phyloP scores from a whole-genome alignment of 1,284 basidiomycete genomes.

The Caloboletus inedulis region DNA sequence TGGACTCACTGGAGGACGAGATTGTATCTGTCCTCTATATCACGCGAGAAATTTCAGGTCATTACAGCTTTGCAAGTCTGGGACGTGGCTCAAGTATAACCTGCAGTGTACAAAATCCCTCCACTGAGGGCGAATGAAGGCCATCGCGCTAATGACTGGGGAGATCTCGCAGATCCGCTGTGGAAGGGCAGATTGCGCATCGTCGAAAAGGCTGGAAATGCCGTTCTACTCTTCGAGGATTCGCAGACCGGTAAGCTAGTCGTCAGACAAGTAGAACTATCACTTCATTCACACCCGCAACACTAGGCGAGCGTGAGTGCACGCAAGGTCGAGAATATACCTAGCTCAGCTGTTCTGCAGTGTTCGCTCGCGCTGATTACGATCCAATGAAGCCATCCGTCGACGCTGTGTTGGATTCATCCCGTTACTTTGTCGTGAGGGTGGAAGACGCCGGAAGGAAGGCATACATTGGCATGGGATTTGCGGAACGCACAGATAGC shows the following conservation, averaged over 20 bases:
- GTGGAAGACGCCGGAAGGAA: slow-evolving; percentile 85
- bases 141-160: slow-evolving; percentile 83
- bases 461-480: slow-evolving; percentile 94
- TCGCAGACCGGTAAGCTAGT: slow-evolving; percentile 56
- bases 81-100: slow-evolving; percentile 21
- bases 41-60: slow-evolving; percentile 81
- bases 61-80: slow-evolving; percentile 13
- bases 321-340: slow-evolving; percentile 9
- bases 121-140: slow-evolving; percentile 81
- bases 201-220: slow-evolving; percentile 65
- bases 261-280: slow-evolving; percentile 4
- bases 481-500: slow-evolving; percentile 85
- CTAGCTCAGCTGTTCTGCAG: slow-evolving; percentile 36
- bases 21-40: slow-evolving; percentile 85
- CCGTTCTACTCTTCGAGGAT: slow-evolving; percentile 73
- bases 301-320: slow-evolving; percentile 58
- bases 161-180: slow-evolving; percentile 74
- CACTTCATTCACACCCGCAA: slow-evolving; percentile 7
- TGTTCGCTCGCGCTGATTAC: slow-evolving; percentile 92
- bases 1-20: slow-evolving; percentile 66
- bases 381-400: slow-evolving; percentile 79
- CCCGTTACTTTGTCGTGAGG: slow-evolving; percentile 91
- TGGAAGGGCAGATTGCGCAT: slow-evolving; percentile 92
- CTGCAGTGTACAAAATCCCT: slow-evolving; percentile 76
- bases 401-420: slow-evolving; percentile 94